phyloP scores from a whole-genome alignment of 2,329 filamentous ascomycete genomes.

The Xylariaceae sp. region DNA sequence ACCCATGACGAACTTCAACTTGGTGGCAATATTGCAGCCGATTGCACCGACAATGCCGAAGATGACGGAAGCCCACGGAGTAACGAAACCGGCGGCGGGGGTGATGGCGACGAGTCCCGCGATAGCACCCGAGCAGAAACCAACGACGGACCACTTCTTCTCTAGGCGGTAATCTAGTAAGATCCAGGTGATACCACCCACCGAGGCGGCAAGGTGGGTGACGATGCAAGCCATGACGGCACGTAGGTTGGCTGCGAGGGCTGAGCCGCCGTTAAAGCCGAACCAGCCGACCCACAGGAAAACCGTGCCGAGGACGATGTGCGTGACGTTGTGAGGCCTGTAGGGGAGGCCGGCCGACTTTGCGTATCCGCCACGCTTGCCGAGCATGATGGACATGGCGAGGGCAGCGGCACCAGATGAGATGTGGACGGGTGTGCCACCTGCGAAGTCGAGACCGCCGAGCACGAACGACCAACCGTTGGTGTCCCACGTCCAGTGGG shows the following conservation, averaged over 20 bases:
- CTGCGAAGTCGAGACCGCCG: constrained; percentile 69
- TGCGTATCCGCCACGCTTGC: constrained; percentile 61
- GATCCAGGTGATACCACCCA: constrained; percentile 79
- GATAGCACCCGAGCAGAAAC: constrained; percentile 87
- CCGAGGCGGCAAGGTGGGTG: constrained; percentile 79
- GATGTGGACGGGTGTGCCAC: constrained; percentile 72
- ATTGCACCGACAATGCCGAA: constrained; percentile 59
- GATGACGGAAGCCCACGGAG: constrained; percentile 57
- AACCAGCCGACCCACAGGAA: constrained; percentile 95
- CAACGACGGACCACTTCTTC: constrained; percentile 88
- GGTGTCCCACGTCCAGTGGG: constrained; percentile 74
- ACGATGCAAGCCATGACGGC: constrained; percentile 86
- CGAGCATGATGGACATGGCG: constrained; percentile 69
- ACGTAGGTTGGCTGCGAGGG: constrained; percentile 75
- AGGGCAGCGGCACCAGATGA: constrained; percentile 67
- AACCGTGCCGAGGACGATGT: constrained; percentile 68
- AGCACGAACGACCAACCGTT: constrained; percentile 68
- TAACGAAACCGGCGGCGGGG: constrained; percentile 76
- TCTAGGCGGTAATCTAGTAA: constrained; percentile 87
- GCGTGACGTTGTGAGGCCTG: constrained; percentile 68
- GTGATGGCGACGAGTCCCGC: constrained; percentile 85
- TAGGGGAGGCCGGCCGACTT: constrained; percentile 60
- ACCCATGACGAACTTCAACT: constrained; percentile 69
- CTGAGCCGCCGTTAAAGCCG: constrained; percentile 88
- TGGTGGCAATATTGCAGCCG: constrained; percentile 80